Evolutionary conservation across 805 yeast genomes (phyloP).

Genomic region (Barnettozyma pratensis): DNA sequence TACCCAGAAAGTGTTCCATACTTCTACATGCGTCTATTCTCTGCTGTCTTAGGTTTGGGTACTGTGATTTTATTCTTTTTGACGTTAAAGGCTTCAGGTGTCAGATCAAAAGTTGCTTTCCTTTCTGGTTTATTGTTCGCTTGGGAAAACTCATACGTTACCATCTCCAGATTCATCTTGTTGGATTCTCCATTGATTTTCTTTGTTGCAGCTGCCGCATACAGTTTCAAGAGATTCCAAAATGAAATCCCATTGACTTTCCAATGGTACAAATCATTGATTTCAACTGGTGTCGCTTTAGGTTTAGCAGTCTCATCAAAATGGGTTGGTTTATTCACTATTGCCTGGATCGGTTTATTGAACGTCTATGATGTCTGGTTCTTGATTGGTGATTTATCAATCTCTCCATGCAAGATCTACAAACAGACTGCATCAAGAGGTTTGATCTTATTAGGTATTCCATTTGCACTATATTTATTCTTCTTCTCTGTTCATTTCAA

Average conservation of each 20-base stretch:
- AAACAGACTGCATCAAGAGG: conserved; percentile 50
- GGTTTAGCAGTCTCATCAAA: conserved; percentile 73
- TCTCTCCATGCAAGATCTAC: conserved; percentile 37
- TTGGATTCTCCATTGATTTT: conserved; percentile 73
- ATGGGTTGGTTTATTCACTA: conserved; percentile 82
- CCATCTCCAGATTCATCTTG: conserved; percentile 70
- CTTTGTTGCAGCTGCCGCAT: conserved; percentile 69
- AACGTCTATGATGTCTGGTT: conserved; percentile 67
- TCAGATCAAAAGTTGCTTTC: conserved; percentile 57
- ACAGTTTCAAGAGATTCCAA: conserved; percentile 62
- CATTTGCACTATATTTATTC: conserved; percentile 46
- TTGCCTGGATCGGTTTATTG: conserved; percentile 68
- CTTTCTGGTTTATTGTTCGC: conserved; percentile 51
- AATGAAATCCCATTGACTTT: conserved; percentile 54
- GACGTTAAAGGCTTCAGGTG: conserved; percentile 69
- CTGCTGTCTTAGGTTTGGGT: conserved; percentile 63
- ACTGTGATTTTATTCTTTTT: conserved; percentile 62
- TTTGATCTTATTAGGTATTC: conserved; percentile 49
- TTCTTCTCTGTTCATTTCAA: conserved; percentile 64
- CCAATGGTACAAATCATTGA: conserved; percentile 53
- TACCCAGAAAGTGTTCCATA: conserved; percentile 60
- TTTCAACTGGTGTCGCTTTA: conserved; percentile 62
- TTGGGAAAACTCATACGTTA: conserved; percentile 62
- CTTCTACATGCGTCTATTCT: conserved; percentile 61
- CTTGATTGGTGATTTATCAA: conserved; percentile 61